Percentiles rank a stretch among this genome's conserved stretches.
phyloP scores from a whole-genome alignment of 805 yeast species.

The Kodamaea restingae region DNA sequence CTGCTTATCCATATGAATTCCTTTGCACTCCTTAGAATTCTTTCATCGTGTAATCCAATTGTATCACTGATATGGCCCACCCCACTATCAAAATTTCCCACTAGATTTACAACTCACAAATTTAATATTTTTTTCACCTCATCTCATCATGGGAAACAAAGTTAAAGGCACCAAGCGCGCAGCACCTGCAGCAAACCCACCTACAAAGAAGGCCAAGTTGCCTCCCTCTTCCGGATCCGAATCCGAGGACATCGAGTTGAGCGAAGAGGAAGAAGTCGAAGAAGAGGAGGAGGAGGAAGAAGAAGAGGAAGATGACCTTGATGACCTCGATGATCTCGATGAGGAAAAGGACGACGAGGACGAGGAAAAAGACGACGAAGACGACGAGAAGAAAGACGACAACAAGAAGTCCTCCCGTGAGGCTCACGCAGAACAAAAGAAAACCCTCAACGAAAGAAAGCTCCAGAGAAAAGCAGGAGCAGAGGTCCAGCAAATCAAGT shows the following conservation, averaged over 20 bases:
- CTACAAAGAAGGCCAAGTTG: slow-evolving; percentile 28
- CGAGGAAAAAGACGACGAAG: slow-evolving; percentile 22
- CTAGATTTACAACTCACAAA: no score
- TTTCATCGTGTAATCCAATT: no score
- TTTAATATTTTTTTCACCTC: neutral
- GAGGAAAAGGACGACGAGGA: slow-evolving; percentile 19
- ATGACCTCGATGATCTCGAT: slow-evolving; percentile 12
- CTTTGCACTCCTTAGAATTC: no score
- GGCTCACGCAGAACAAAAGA: slow-evolving; percentile 80
- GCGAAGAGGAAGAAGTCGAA: slow-evolving; percentile 23
- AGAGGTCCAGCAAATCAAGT: slow-evolving; percentile 79
- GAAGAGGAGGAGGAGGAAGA: slow-evolving; percentile 17
- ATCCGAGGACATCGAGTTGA: slow-evolving; percentile 23
- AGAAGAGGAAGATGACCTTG: slow-evolving; percentile 15
- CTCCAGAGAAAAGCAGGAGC: slow-evolving; percentile 81
- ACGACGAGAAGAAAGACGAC: slow-evolving; percentile 31
- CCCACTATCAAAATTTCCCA: no score
- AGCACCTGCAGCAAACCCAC: slow-evolving; percentile 6
- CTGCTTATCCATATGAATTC: no score
- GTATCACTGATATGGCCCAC: no score
- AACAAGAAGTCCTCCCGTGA: slow-evolving; percentile 54
- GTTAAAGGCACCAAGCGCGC: slow-evolving; percentile 11
- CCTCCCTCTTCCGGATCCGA: slow-evolving; percentile 26
- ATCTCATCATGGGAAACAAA: slow-evolving; percentile 9
- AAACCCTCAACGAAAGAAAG: slow-evolving; percentile 75